Conservation (phyloP, 1,284 basidiomycete genomes). For the Mycena sp. region DNA sequence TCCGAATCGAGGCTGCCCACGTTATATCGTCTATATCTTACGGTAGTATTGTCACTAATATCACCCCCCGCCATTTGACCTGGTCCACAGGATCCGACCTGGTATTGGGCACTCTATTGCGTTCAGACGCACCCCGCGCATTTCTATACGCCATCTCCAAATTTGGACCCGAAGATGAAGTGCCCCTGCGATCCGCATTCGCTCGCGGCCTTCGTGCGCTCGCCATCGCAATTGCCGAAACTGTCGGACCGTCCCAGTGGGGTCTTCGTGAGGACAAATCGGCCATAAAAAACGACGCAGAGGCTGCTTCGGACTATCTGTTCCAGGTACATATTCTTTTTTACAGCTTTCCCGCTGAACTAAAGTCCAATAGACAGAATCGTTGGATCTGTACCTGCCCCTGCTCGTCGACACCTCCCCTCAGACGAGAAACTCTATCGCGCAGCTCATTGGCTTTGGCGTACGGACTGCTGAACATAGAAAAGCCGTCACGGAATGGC, state of each 20-base stretch:
- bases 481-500: slow-evolving; percentile 67
- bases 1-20: slow-evolving; percentile 76
- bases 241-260: slow-evolving; percentile 72
- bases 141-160: slow-evolving; percentile 31
- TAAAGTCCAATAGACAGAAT: slow-evolving; percentile 53
- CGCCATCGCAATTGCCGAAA: slow-evolving; percentile 65
- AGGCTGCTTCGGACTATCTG: slow-evolving; percentile 62
- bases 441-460: slow-evolving; percentile 63
- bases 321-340: slow-evolving; percentile 59
- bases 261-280: slow-evolving; percentile 60
- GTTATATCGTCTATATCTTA: slow-evolving; percentile 75
- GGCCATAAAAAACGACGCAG: slow-evolving; percentile 60
- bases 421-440: slow-evolving; percentile 56
- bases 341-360: too few species aligned
- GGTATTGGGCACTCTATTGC: slow-evolving; percentile 64
- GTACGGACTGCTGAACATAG: slow-evolving; percentile 66
- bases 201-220: slow-evolving; percentile 70
- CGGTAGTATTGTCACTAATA: slow-evolving; percentile 46
- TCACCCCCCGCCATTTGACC: background rate
- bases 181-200: slow-evolving; percentile 61
- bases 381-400: slow-evolving; percentile 73
- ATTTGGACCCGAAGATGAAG: slow-evolving; percentile 49
- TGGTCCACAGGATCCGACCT: slow-evolving; percentile 61
- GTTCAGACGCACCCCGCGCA: slow-evolving; percentile 45
- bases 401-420: slow-evolving; percentile 55